Base-by-base conservation (phyloP, 257 asterid genomes). In the Echites panduratus region DNA sequence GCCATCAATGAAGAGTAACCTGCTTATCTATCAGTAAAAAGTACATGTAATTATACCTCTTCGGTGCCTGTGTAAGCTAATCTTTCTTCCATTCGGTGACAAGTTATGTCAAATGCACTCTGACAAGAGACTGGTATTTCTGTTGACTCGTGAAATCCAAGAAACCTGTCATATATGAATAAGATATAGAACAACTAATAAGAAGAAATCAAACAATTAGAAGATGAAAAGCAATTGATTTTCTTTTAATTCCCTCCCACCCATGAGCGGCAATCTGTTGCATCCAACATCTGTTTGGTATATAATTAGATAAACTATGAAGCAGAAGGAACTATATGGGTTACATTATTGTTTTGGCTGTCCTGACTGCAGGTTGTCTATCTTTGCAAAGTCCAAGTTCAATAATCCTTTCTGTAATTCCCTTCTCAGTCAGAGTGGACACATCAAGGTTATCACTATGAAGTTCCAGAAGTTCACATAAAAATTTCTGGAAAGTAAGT, bases 341-440 rank as follows among this genome's bases (percentile, higher is more conserved):
- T 19, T 86, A 91, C 99, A 86, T 58, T 41, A 94, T 89, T 64
- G 94, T 91, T 82, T 88, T 91, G 80, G 95, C 96, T 17, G 99
- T 84, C 75, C 79, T 86, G 16, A 63, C 40, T 20, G 97, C 92
- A 9, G 84, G 80, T 72, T 80, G 96, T 73, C 70, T 80, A 48
- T 88, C 85, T 81, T 75, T 79, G 87, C 89, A 84, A 35, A 59
- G 66, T 48, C 90, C 96, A 67, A 87, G 89, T 52, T 79, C 78
- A 45, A 79, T 43, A 12, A 94, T 84, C 80, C 80, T 84, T 73
- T 89, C 92, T 63, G 82, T 75, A 56, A 89, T 85, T 84, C 78
- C 82, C 72, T 86, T 85, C 77, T 89, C 97, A 52, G 82, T 84
- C 26, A 85, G 53, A 32, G 63, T 53, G 63, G 82, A 48, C 66